These are phyloP conservation scores for Globomyces pollinis-pini DNA, from an alignment of 192 early-diverging fungal genomes.

Conservation along the genomic window DNA sequence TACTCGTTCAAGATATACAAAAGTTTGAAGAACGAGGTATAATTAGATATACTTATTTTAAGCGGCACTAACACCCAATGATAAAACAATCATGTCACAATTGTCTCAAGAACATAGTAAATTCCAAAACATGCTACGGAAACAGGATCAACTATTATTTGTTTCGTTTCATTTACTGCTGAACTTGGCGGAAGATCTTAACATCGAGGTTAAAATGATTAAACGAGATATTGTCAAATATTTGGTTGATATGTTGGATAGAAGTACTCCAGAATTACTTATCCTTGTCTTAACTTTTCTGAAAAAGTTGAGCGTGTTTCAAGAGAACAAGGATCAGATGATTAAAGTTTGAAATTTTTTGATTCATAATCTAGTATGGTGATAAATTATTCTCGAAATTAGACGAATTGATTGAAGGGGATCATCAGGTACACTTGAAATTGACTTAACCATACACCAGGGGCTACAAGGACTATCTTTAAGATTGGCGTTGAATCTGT, in stretches of 20 bases:
- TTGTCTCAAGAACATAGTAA: conserved; percentile 40
- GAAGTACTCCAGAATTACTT: conserved; percentile 41
- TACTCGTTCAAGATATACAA: conserved; percentile 38
- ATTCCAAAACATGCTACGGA: conserved; percentile 47
- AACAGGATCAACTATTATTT: conserved; percentile 56
- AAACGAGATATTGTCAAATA: conserved; percentile 44
- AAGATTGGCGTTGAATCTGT: conserved; percentile 35
- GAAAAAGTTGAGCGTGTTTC: conserved; percentile 42
- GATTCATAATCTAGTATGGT: too few relatives aligned
- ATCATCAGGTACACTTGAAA: conserved; percentile 20
- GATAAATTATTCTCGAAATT: conserved; percentile 26
- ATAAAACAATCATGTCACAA: conserved; percentile 23
- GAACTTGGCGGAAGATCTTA: conserved; percentile 46
- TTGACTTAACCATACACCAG: too few relatives aligned
- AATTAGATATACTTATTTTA: not conserved
- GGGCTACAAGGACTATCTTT: conserved; percentile 31
- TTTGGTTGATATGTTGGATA: conserved; percentile 35
- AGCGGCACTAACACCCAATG: conserved; percentile 14
- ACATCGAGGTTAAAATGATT: conserved; percentile 55
- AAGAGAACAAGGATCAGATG: conserved; percentile 52
- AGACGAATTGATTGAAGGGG: conserved; percentile 18
- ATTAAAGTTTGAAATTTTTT: too few relatives aligned
- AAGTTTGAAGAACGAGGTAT: conserved; percentile 35
- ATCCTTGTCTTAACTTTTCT: conserved; percentile 41
- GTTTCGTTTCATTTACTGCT: conserved; percentile 48